Percentiles rank a stretch among this genome's conserved stretches.
Conservation (phyloP, 2,329 filamentous ascomycete genomes). For the Clonostachys byssicola region DNA sequence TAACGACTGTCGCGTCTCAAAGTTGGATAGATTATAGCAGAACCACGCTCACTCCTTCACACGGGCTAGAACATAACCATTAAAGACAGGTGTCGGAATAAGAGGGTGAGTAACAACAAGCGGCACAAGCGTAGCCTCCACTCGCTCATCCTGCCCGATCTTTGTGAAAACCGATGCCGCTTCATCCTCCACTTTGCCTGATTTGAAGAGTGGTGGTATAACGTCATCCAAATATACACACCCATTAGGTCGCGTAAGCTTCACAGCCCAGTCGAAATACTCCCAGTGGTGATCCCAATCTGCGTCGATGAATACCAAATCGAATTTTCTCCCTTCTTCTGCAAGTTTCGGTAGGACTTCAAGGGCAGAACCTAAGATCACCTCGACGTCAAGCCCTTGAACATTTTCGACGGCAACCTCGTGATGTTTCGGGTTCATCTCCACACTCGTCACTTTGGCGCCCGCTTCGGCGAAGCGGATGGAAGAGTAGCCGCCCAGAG, state of each 20-base stretch:
- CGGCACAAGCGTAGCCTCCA: constrained; percentile 15
- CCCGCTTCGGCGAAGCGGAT: constrained; percentile 43
- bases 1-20: no score
- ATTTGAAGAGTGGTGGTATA: constrained; percentile 16
- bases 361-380: constrained; percentile 36
- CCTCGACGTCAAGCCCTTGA: constrained; percentile 31
- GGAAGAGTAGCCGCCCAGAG: constrained; percentile 47
- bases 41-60: no score
- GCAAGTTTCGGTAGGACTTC: constrained; percentile 30
- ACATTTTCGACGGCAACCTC: constrained; percentile 40
- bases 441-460: constrained; percentile 41
- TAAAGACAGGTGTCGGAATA: constrained; percentile 5
- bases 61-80: constrained; percentile 1
- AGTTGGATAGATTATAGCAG: no score
- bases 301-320: constrained; percentile 49
- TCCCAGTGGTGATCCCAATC: constrained; percentile 41
- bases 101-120: constrained; percentile 10
- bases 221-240: constrained; percentile 47
- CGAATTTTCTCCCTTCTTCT: constrained; percentile 35
- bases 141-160: constrained; percentile 13
- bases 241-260: constrained; percentile 30
- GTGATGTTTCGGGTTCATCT: constrained; percentile 38
- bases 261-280: constrained; percentile 40
- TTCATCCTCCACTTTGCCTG: constrained; percentile 1
- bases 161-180: constrained; percentile 11